Conservation (phyloP, 2,329 filamentous ascomycete species). For the Claviceps fusiformis region DNA sequence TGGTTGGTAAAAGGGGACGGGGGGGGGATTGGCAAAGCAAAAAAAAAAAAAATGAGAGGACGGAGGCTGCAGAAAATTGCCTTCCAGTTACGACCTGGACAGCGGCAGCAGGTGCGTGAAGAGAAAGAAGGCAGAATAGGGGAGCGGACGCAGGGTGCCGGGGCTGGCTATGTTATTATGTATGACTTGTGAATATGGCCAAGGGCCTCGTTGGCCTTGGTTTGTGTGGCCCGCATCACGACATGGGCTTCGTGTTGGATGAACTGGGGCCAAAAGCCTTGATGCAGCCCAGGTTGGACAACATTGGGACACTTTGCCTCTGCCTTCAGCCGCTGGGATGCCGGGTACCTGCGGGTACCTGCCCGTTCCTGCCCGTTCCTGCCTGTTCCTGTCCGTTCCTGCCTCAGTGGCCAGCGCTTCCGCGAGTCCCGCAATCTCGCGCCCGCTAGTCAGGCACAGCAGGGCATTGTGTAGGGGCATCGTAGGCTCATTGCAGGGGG, state of each 20-base stretch:
- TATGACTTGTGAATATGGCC: constrained; percentile 10
- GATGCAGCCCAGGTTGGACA: no score
- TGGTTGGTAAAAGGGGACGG: background rate
- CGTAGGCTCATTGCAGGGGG: no score
- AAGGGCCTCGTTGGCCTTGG: background rate
- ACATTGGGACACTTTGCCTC: no score
- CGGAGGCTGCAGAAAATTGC: constrained; percentile 28
- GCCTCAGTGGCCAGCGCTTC: no score
- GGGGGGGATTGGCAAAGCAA: no score
- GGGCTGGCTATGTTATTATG: constrained; percentile 23
- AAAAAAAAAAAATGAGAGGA: constrained; percentile 29
- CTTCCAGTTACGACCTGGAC: constrained; percentile 37
- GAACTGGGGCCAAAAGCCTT: no score
- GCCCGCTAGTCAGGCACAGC: constrained; percentile 5
- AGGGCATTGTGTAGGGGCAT: background rate
- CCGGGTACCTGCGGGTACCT: no score
- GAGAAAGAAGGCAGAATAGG: constrained; percentile 21
- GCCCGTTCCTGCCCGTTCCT: no score
- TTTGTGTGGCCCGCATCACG: background rate
- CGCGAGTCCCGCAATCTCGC: background rate
- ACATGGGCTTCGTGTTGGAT: no score
- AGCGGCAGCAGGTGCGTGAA: constrained; percentile 27
- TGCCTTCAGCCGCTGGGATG: no score
- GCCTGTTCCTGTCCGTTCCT: no score
- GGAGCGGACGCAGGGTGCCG: constrained; percentile 6